Evolutionary conservation across 2,329 filamentous ascomycete genomes (phyloP).

Genomic region (Fusarium transvaalense): DNA sequence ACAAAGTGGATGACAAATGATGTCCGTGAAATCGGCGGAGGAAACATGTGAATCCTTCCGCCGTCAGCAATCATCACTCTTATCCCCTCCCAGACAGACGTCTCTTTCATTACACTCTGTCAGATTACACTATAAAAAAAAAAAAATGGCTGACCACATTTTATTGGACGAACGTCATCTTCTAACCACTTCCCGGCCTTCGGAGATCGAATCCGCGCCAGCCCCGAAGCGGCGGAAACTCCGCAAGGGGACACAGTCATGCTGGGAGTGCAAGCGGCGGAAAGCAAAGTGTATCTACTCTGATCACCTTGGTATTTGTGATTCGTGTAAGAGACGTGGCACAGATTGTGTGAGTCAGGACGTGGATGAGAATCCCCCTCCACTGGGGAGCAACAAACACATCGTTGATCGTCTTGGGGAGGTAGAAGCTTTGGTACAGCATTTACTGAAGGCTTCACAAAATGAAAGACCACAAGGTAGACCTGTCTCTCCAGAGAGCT

Average conservation of each 20-base stretch:
- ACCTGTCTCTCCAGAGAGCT: not conserved
- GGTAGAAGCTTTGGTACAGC: conserved; percentile 54
- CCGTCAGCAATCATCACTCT: not conserved
- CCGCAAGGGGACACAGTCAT: conserved; percentile 68
- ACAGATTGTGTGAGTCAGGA: conserved; percentile 63
- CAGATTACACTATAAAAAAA: not conserved
- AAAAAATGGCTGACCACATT: conserved; percentile 22
- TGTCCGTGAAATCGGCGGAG: conserved; percentile 39
- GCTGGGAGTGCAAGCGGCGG: conserved; percentile 70
- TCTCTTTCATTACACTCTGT: not conserved
- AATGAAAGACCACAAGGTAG: not conserved
- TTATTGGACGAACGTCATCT: conserved; percentile 9
- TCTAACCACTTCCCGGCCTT: not conserved
- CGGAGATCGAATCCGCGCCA: conserved; percentile 4
- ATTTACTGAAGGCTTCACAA: conserved; percentile 40
- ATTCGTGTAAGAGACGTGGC: conserved; percentile 60
- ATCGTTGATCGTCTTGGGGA: conserved; percentile 51
- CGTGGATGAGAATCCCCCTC: conserved; percentile 52
- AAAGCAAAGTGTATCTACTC: conserved; percentile 65
- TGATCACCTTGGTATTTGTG: conserved; percentile 56
- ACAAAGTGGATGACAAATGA: conserved; percentile 16
- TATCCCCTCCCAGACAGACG: not conserved
- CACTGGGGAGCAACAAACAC: conserved; percentile 30
- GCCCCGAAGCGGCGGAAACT: conserved; percentile 48
- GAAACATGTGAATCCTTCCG: not conserved